Conservation (phyloP, 805 yeast genomes). For the Monosporozyma unispora region DNA sequence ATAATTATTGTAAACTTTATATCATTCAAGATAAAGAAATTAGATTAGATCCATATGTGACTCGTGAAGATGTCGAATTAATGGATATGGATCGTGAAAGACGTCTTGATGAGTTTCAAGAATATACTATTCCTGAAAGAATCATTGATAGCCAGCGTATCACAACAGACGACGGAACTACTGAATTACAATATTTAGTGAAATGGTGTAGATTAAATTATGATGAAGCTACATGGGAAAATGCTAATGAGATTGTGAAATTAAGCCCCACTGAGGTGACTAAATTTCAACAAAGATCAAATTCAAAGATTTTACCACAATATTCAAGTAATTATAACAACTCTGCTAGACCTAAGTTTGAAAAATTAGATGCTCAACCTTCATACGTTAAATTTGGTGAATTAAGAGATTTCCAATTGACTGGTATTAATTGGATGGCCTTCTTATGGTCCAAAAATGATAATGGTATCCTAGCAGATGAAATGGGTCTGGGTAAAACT, state of each 20-base stretch:
- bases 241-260: conserved; percentile 76
- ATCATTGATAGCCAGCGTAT: conserved; percentile 79
- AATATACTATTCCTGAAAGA: conserved; percentile 80
- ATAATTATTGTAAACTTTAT: conserved; percentile 77
- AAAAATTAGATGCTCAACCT: conserved; percentile 80
- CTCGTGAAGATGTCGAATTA: conserved; percentile 86
- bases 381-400: conserved; percentile 83
- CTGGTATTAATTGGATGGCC: conserved; percentile 99
- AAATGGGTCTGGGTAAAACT: conserved; percentile 97
- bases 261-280: conserved; percentile 78
- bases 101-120: conserved; percentile 71
- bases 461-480: conserved; percentile 96
- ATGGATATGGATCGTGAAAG: conserved; percentile 89
- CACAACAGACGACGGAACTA: conserved; percentile 43
- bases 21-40: conserved; percentile 67
- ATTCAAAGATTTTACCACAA: conserved; percentile 77
- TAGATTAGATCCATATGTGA: conserved; percentile 69
- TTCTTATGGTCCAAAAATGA: conserved; percentile 96
- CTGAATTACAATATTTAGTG: conserved; percentile 70
- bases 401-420: conserved; percentile 91
- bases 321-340: conserved; percentile 68
- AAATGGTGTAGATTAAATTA: conserved; percentile 92
- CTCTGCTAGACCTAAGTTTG: conserved; percentile 72
- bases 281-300: conserved; percentile 69
- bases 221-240: conserved; percentile 96